phyloP scores from a whole-genome alignment of 257 asterid genomes.

The Phtheirospermum japonicum region DNA sequence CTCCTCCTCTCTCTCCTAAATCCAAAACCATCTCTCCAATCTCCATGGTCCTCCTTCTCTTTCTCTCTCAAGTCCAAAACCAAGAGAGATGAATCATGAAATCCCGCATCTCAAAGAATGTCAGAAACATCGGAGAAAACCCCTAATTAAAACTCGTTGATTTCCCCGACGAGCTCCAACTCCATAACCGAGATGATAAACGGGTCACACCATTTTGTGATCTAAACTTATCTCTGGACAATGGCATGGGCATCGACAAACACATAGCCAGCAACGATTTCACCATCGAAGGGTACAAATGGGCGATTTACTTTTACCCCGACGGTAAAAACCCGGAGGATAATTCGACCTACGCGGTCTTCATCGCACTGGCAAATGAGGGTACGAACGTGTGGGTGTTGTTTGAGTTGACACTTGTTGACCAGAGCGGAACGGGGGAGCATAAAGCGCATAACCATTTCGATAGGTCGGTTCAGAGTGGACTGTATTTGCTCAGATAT shows the following conservation, averaged over 20 bases:
- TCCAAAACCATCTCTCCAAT: too few species aligned
- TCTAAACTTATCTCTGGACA: slow-evolving; percentile 73
- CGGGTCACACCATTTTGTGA: slow-evolving; percentile 72
- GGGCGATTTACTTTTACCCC: slow-evolving; percentile 87
- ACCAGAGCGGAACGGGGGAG: slow-evolving; percentile 88
- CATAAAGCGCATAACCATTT: slow-evolving; percentile 89
- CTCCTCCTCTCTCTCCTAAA: too few species aligned
- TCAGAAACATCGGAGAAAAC: slow-evolving; percentile 36
- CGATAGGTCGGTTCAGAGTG: slow-evolving; percentile 80
- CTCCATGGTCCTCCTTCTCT: too few species aligned
- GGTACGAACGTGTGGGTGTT: slow-evolving; percentile 71
- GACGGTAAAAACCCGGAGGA: slow-evolving; percentile 79
- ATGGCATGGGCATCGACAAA: slow-evolving; percentile 79
- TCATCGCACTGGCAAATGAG: slow-evolving; percentile 71
- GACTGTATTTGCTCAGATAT: slow-evolving; percentile 24
- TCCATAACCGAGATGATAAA: slow-evolving; percentile 74
- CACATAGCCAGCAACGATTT: slow-evolving; percentile 79
- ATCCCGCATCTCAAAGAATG: slow-evolving; percentile 22
- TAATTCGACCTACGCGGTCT: slow-evolving; percentile 65
- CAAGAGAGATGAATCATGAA: neutral
- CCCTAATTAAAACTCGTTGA: slow-evolving; percentile 28
- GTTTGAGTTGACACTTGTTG: slow-evolving; percentile 71
- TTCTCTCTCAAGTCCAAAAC: neutral
- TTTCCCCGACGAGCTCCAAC: slow-evolving; percentile 62
- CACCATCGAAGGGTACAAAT: slow-evolving; percentile 71